Base-by-base conservation (phyloP, 1,139 yeast genomes). In the Lodderomyces margitis region DNA sequence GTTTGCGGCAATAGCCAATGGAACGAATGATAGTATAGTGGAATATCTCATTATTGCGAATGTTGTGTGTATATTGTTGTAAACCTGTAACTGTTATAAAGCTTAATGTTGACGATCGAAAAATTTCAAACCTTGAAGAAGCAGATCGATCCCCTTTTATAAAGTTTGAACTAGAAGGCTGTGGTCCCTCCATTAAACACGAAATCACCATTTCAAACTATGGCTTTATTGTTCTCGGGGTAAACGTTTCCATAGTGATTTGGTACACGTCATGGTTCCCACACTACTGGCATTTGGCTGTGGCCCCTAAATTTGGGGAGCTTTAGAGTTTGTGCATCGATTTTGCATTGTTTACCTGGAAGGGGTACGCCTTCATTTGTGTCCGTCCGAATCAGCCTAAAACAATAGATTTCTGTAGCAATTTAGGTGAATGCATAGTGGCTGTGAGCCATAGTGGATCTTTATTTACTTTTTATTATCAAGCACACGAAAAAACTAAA, bases 1-100 rank as follows among this genome's bases (percentile, higher is more conserved):
- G 11, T 37, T 33, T 2, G 33, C 34, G 3, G 43, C 43, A 20
- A 30, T 17, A 15, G 42, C 36, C 10, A 34, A 12, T 9, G 44
- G 16, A 24, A 23, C 21, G 6, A 45, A 11, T 28, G 40, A 20
- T 9, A 32, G 31, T 20, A 28, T 19, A 16, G 32, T 9, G 14
- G 43, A 28, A 11, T 33, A 41, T 41, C 23, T 41, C 43, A 41
- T 41, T 10, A 19, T 24, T 15, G 31, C 7, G 20, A 19, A 11
- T n/a, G 4, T 32, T 9, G 3, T n/a, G 23, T 32, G 4, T 32
- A 12, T 5, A 6, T 31, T 5, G 15, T 16, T 17, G 12, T 5
- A 4, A 7, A 16, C 14, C 16, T 4, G 25, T 23, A 10, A 9
- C 7, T 6, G 25, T 23, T 8, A 8, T 28, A 14, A 28, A 9